Base-by-base conservation (phyloP, 805 yeast species). In the Jamesozyma hellenica region DNA sequence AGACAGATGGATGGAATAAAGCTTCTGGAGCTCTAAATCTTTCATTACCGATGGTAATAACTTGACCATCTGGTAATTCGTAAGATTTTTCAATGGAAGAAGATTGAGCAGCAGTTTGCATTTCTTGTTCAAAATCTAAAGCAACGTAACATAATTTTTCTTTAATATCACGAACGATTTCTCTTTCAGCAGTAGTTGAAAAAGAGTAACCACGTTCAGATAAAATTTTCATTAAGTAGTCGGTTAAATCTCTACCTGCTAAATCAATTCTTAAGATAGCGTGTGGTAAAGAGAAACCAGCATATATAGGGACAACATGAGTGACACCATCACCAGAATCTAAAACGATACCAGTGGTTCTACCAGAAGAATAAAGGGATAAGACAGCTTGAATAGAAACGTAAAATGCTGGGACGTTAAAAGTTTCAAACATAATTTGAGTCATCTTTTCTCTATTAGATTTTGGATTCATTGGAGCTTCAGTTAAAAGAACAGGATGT, bases 271-370 rank as follows among this genome's bases (percentile, higher is more conserved):
- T 87, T 76, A 84, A 78, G 66, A 92, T 92, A 68, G 96, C 97
- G 71, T 90, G 96, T 64, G 96, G 95, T 66, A 92, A 77, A 46
- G 97, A 83, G 95, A 88, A 92, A 76, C 98, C 98, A 58, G 96
- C 95, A 74, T 92, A 92, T 67, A 92, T 90, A 71, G 98, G 98
- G 53, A 92, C 98, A 71, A 90, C 96, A 94, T 90, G 97, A 63
- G 97, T 88, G 61, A 92, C 97, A 85, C 98, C 98, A 67, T 90
- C 98, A 81, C 98, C 98, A 52, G 96, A 88, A 76, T 90, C 98
- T 68, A 92, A 79, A 53, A 92, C 98, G 63, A 90, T 88, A 86
- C 98, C 98, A 55, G 98, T 92, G 61, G 97, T 94, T 83, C 97
- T 90, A 77, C 98, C 98, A 52, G 97, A 88, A 42, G 98, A 87